A percentile compares a stretch with the other conserved stretches of the same genome.
Conservation (phyloP, 148 eudicot species). For the Vaccinium vitisidaea region DNA sequence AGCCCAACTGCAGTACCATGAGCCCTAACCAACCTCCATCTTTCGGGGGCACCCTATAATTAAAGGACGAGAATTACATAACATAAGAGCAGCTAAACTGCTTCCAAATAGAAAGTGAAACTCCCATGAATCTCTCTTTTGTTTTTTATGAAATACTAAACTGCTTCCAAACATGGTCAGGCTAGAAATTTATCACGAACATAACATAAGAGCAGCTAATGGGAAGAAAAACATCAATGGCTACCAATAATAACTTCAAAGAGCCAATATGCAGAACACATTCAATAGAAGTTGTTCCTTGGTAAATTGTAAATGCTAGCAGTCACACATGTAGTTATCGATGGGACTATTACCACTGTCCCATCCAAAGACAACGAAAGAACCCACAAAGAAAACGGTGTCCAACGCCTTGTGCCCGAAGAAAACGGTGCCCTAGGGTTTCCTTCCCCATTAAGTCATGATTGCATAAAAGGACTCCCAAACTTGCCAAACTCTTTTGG, state of each 20-base stretch:
- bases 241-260: not conserved
- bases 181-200: not conserved
- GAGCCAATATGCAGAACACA: not conserved
- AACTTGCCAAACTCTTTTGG: not conserved
- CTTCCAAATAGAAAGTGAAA: not conserved
- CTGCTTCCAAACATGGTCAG: not conserved
- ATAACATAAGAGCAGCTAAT: not conserved
- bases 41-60: slow-evolving; percentile 76
- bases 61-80: not conserved
- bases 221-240: not conserved
- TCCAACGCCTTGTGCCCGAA: not conserved
- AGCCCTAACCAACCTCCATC: slow-evolving; percentile 87
- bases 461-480: not conserved
- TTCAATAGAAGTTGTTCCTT: not conserved
- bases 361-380: not conserved
- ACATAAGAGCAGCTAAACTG: too few species aligned
- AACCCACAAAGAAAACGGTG: not conserved
- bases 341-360: not conserved
- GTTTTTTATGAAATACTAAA: not conserved
- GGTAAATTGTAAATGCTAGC: not conserved
- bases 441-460: not conserved
- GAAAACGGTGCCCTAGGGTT: not conserved
- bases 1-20: slow-evolving; percentile 94
- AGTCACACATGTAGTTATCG: not conserved
- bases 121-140: not conserved